phyloP scores from a whole-genome alignment of 2,329 filamentous ascomycete genomes.

The Verticillium zaregamsianum region DNA sequence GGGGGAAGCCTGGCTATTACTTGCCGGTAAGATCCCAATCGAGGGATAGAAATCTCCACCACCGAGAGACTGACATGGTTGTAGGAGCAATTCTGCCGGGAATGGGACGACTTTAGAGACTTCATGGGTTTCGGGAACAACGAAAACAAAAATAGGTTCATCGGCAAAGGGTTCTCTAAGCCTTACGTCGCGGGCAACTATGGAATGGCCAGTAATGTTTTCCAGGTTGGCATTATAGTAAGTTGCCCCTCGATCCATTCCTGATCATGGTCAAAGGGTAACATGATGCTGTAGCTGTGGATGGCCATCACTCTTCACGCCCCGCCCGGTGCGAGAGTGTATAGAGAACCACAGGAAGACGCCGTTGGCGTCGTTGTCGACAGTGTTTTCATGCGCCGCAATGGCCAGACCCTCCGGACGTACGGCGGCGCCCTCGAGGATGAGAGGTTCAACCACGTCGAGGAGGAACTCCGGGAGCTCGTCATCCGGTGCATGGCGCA shows the following conservation, averaged over 20 bases:
- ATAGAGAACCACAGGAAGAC: neutral
- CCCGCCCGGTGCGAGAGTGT: neutral
- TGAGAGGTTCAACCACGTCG: slow-evolving; percentile 9
- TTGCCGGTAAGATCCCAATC: slow-evolving; percentile 4
- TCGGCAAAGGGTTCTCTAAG: neutral
- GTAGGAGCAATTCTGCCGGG: slow-evolving; percentile 13
- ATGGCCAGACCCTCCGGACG: neutral
- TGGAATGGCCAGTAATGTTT: slow-evolving; percentile 14
- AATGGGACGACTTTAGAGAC: slow-evolving; percentile 9
- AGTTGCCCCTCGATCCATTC: neutral
- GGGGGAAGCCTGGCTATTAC: slow-evolving; percentile 5
- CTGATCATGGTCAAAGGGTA: neutral
- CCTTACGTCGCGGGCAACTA: slow-evolving; percentile 14
- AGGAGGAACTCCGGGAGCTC: slow-evolving; percentile 16
- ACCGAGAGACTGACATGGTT: neutral
- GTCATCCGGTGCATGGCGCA: slow-evolving; percentile 21
- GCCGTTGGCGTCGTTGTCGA: neutral
- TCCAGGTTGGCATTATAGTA: slow-evolving; percentile 13
- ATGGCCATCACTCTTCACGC: slow-evolving; percentile 7
- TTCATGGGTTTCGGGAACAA: neutral
- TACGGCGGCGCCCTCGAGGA: slow-evolving; percentile 8
- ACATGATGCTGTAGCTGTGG: slow-evolving; percentile 8
- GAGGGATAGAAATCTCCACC: neutral
- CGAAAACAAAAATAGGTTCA: neutral
- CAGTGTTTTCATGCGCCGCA: neutral